Conservation (phyloP, 257 asterid species). For the Gynochthodes officinalis region DNA sequence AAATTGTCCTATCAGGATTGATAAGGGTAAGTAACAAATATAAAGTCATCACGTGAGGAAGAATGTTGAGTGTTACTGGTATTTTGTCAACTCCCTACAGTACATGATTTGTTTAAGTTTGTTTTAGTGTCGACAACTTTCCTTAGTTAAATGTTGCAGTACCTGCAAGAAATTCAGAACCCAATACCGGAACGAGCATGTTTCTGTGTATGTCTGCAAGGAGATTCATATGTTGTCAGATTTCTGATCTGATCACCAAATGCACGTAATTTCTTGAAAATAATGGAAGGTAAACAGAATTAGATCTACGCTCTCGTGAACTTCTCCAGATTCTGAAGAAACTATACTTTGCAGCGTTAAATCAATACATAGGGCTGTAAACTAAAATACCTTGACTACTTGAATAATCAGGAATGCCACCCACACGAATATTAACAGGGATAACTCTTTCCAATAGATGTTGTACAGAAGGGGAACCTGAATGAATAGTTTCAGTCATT, state of each 20-base stretch:
- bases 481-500: neutral
- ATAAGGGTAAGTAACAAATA: neutral
- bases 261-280: neutral
- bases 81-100: neutral
- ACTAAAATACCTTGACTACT: slow-evolving; percentile 26
- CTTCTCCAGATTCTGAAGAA: neutral
- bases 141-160: neutral
- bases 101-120: neutral
- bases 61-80: neutral
- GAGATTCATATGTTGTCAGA: neutral
- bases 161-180: slow-evolving; percentile 38
- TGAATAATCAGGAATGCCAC: slow-evolving; percentile 35
- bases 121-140: neutral
- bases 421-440: slow-evolving; percentile 34
- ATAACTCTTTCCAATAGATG: slow-evolving; percentile 37
- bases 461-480: slow-evolving; percentile 31
- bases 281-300: neutral
- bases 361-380: neutral
- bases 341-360: neutral
- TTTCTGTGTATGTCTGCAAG: slow-evolving; percentile 34
- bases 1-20: too few relatives aligned
- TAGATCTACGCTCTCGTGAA: neutral
- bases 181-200: slow-evolving; percentile 38
- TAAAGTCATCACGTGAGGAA: neutral
- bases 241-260: neutral